Evolutionary conservation across 75 land plant genomes (phyloP).

Genomic region (Cryptomeria japonica): DNA sequence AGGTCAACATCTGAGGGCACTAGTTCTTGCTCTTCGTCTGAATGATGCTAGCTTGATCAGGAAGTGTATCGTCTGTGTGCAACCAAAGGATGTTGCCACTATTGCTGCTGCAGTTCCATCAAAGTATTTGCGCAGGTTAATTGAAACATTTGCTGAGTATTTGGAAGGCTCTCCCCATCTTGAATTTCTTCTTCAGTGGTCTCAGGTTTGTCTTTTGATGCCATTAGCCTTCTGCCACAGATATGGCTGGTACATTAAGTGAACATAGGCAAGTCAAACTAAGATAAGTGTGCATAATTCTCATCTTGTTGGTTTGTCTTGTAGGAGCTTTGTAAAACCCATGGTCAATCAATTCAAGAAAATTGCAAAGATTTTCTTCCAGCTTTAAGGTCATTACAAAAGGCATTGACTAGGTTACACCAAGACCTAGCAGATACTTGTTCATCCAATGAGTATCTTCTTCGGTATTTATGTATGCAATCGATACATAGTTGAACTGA

Average conservation of each 20-base stretch:
- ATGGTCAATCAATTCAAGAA: constrained; percentile 69
- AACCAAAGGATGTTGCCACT: constrained; percentile 50
- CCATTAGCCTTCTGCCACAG: not conserved
- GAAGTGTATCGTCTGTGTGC: constrained; percentile 69
- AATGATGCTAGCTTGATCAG: constrained; percentile 77
- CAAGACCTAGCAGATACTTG: constrained; percentile 81
- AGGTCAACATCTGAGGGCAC: constrained; percentile 50
- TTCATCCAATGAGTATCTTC: constrained; percentile 82
- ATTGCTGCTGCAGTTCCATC: constrained; percentile 60
- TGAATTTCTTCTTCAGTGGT: constrained; percentile 88
- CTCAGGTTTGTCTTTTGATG: constrained; percentile 55
- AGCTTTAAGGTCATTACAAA: constrained; percentile 75
- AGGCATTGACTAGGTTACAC: constrained; percentile 66
- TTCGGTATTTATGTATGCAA: constrained; percentile 58
- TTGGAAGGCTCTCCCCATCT: constrained; percentile 83
- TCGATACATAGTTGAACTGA: not conserved
- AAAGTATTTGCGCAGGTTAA: constrained; percentile 62
- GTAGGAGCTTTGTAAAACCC: constrained; percentile 85
- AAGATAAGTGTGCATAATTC: not conserved
- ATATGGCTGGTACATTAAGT: not conserved
- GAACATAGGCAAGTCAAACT: not conserved
- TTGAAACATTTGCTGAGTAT: constrained; percentile 70
- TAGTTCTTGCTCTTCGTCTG: constrained; percentile 75
- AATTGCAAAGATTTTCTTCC: constrained; percentile 69
- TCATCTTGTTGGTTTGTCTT: constrained; percentile 9